Evolutionary conservation across 2,329 filamentous ascomycete species (phyloP).

Genomic region (Sporothrix protearum): DNA sequence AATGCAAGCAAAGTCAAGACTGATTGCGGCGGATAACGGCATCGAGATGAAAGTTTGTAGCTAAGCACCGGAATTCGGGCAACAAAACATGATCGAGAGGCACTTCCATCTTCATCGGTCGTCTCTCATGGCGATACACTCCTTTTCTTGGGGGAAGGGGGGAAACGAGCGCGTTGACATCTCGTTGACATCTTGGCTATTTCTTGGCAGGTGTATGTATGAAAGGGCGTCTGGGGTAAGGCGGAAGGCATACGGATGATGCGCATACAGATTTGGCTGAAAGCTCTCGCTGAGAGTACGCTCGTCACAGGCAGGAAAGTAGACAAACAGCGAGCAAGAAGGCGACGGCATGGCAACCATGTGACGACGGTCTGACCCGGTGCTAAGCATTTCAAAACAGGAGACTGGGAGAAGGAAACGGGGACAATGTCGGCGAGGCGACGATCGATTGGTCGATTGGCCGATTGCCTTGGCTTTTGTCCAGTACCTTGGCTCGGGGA

Average conservation of each 20-base stretch:
- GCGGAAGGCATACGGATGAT: not conserved
- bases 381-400: conserved; percentile 5
- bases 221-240: not conserved
- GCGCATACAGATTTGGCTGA: not conserved
- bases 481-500: not conserved
- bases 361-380: conserved; percentile 5
- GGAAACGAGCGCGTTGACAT: not conserved
- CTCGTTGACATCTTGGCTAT: not conserved
- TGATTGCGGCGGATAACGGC: too few relatives aligned
- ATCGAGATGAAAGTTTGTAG: not conserved
- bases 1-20: not conserved
- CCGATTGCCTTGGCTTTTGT: not conserved
- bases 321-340: not conserved
- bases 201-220: not conserved
- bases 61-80: not conserved
- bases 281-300: not conserved
- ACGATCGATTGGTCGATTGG: not conserved
- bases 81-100: not conserved
- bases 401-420: not conserved
- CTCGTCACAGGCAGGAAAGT: not conserved
- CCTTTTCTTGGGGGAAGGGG: not conserved
- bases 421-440: not conserved
- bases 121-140: conserved; percentile 5
- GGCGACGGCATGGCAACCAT: not conserved
- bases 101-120: not conserved